Percentiles rank a stretch among this genome's conserved stretches.
phyloP scores from a whole-genome alignment of 1,284 basidiomycete species.

The Chalciporus sp. region DNA sequence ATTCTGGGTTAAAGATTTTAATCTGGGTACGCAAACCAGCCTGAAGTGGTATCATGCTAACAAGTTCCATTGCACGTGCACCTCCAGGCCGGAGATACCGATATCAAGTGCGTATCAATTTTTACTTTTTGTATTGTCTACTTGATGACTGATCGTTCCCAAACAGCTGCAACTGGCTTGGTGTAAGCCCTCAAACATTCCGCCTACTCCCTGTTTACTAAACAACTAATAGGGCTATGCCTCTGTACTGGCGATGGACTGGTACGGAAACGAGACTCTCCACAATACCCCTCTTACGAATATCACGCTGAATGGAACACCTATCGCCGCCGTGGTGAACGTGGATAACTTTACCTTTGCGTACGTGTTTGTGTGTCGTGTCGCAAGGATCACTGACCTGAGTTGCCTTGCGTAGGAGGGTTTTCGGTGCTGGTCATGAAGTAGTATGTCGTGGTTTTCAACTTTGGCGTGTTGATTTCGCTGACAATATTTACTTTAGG shows the following conservation, averaged over 20 bases:
- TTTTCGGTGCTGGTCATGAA: constrained; percentile 59
- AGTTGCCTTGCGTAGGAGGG: constrained; percentile 39
- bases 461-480: background rate
- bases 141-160: constrained; percentile 1
- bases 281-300: constrained; percentile 55
- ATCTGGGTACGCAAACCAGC: constrained; percentile 51
- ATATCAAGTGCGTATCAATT: constrained; percentile 51
- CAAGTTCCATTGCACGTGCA: background rate
- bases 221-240: constrained; percentile 38
- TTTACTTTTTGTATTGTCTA: background rate
- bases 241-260: constrained; percentile 60
- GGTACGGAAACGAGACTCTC: constrained; percentile 56
- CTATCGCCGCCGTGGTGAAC: constrained; percentile 61
- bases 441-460: constrained; percentile 43
- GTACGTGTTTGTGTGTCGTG: constrained; percentile 36
- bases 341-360: constrained; percentile 68
- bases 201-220: background rate
- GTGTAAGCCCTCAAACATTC: constrained; percentile 30
- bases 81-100: constrained; percentile 60
- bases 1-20: constrained; percentile 57
- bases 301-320: constrained; percentile 52
- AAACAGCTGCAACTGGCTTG: constrained; percentile 70
- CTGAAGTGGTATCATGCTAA: background rate
- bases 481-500: constrained; percentile 35
- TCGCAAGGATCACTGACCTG: background rate